phyloP scores from a whole-genome alignment of 306 rosid species.

The Comarum palustre region DNA sequence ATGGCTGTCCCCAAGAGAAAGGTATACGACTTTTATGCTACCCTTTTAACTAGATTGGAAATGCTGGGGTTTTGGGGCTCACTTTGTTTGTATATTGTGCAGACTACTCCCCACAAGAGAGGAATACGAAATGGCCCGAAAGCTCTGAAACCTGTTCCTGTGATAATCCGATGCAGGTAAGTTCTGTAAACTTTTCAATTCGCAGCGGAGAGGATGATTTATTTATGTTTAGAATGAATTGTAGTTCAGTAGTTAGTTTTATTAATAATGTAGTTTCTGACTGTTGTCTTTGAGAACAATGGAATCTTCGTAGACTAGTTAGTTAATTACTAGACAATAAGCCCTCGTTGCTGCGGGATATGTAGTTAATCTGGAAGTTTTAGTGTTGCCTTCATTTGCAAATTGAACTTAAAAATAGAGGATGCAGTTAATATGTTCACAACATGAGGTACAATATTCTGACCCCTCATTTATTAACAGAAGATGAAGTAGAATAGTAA shows the following conservation, averaged over 20 bases:
- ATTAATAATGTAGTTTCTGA: not conserved
- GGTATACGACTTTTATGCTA: slow-evolving; percentile 25
- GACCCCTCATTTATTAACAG: too few species aligned
- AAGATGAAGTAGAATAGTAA: too few species aligned
- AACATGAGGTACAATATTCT: too few species aligned
- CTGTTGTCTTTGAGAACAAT: not conserved
- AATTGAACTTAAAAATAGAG: too few species aligned
- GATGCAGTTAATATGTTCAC: too few species aligned
- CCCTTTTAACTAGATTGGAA: not conserved
- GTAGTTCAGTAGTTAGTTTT: not conserved
- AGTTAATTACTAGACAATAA: not conserved
- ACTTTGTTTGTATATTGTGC: slow-evolving; percentile 17
- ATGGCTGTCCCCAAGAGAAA: slow-evolving; percentile 83
- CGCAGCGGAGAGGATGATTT: slow-evolving; percentile 8
- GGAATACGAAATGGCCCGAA: slow-evolving; percentile 73
- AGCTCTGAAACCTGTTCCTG: slow-evolving; percentile 79
- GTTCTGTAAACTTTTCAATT: slow-evolving; percentile 1
- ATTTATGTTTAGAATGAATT: not conserved
- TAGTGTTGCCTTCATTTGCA: too few species aligned
- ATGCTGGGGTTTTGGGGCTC: not conserved
- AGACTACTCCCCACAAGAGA: slow-evolving; percentile 43
- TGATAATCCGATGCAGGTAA: slow-evolving; percentile 73
- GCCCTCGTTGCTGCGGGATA: too few species aligned
- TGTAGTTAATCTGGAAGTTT: too few species aligned
- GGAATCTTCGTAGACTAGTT: not conserved